A percentile compares a stretch with the other conserved stretches of the same genome.
These are phyloP conservation scores for Nepenthes mirabilis DNA, from an alignment of 148 eudicot genomes.

Conservation along the genomic window DNA sequence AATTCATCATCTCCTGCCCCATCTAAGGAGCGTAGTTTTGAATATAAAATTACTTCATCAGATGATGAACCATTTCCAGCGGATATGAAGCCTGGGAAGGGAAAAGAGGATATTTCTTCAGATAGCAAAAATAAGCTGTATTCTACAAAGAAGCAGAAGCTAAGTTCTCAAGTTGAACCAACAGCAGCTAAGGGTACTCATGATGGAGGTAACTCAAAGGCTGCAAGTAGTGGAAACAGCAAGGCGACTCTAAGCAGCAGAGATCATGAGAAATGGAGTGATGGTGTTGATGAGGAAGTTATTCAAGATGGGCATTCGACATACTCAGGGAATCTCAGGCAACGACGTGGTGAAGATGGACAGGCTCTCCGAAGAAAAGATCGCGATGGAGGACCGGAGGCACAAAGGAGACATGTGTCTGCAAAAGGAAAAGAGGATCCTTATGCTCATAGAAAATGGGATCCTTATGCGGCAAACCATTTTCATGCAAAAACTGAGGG, in stretches of 20 bases:
- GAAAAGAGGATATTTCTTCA: slow-evolving; percentile 16
- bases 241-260: slow-evolving; percentile 48
- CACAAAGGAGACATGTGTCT: slow-evolving; percentile 28
- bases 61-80: slow-evolving; percentile 25
- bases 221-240: slow-evolving; percentile 59
- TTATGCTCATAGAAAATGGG: slow-evolving; percentile 41
- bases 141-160: slow-evolving; percentile 27
- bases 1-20: slow-evolving; percentile 16
- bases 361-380: slow-evolving; percentile 37
- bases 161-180: slow-evolving; percentile 36
- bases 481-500: slow-evolving; percentile 36
- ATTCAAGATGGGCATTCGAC: slow-evolving; percentile 41
- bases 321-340: slow-evolving; percentile 28
- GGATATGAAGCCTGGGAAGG: slow-evolving; percentile 26
- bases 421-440: slow-evolving; percentile 49
- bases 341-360: slow-evolving; percentile 38
- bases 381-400: slow-evolving; percentile 45
- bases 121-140: slow-evolving; percentile 25
- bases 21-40: slow-evolving; percentile 31
- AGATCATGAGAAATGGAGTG: slow-evolving; percentile 43
- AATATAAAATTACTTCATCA: slow-evolving; percentile 10
- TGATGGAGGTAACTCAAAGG: slow-evolving; percentile 37
- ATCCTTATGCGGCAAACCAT: slow-evolving; percentile 29
- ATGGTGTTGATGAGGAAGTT: slow-evolving; percentile 54
- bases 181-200: slow-evolving; percentile 28